A percentile compares a stretch with the other conserved stretches of the same genome.
Evolutionary conservation across 2,329 filamentous ascomycete genomes (phyloP).

Genomic region (Drechslera avenae): DNA sequence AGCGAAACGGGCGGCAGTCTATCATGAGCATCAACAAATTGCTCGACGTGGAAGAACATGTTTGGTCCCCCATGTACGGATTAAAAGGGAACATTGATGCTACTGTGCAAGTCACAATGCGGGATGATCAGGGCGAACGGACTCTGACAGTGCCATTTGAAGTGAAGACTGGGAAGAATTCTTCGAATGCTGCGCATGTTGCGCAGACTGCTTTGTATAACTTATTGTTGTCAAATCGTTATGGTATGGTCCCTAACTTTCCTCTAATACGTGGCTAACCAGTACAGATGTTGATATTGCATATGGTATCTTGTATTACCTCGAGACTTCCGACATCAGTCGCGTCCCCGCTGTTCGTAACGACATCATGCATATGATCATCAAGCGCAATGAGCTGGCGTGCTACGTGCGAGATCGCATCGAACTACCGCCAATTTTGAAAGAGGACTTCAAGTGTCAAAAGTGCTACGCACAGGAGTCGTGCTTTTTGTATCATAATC

Average conservation of each 20-base stretch:
- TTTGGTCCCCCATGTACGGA: conserved; percentile 98
- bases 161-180: conserved; percentile 86
- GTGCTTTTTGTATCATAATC: conserved; percentile 92
- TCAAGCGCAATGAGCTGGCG: conserved; percentile 89
- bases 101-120: conserved; percentile 85
- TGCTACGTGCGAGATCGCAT: conserved; percentile 82
- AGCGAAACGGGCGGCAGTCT: conserved; percentile 75
- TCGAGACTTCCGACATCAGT: conserved; percentile 85
- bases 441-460: conserved; percentile 78
- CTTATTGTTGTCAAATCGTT: conserved; percentile 87
- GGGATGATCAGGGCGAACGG: conserved; percentile 67
- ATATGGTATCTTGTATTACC: conserved; percentile 92
- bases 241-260: conserved; percentile 57
- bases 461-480: conserved; percentile 88
- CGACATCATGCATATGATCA: conserved; percentile 94
- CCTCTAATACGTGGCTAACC: conserved; percentile 16
- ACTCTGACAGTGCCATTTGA: conserved; percentile 90
- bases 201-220: conserved; percentile 96
- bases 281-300: conserved; percentile 77
- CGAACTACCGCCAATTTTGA: conserved; percentile 84
- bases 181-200: conserved; percentile 79
- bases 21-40: conserved; percentile 90
- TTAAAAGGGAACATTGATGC: conserved; percentile 98
- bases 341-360: conserved; percentile 83
- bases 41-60: conserved; percentile 94